These are phyloP conservation scores for Cymbopogon citratus DNA, from an alignment of 176 grass and related monocot genomes.

Conservation along the genomic window DNA sequence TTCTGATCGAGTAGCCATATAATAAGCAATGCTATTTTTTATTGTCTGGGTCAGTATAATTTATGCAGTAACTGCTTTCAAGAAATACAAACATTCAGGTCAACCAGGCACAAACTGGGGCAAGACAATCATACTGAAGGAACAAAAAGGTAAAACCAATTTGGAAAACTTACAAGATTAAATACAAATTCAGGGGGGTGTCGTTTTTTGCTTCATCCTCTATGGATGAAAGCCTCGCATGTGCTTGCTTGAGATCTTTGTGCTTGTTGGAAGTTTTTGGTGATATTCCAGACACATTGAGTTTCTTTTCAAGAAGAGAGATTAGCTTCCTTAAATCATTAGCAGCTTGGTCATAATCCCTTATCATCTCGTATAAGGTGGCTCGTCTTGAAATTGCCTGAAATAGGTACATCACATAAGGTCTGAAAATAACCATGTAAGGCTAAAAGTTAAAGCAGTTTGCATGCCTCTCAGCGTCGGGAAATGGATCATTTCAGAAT, in stretches of 20 bases:
- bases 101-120: neutral
- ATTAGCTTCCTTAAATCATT: constrained; percentile 72
- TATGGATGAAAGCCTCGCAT: constrained; percentile 47
- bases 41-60: neutral
- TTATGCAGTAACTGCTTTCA: neutral
- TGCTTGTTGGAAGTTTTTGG: constrained; percentile 52
- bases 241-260: constrained; percentile 59
- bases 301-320: constrained; percentile 62
- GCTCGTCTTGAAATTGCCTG: constrained; percentile 96
- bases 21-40: neutral
- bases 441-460: neutral
- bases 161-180: constrained; percentile 81
- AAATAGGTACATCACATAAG: constrained; percentile 36
- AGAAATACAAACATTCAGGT: neutral
- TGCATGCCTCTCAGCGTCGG: neutral
- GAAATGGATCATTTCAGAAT: constrained; percentile 17
- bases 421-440: constrained; percentile 2
- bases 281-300: constrained; percentile 29
- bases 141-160: constrained; percentile 20
- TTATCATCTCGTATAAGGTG: constrained; percentile 92
- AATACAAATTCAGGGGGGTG: constrained; percentile 75
- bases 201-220: constrained; percentile 74
- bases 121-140: neutral
- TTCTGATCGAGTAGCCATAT: constrained; percentile 1
- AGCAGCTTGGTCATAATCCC: constrained; percentile 80